Evolutionary conservation across 352 stramenopile species (phyloP), one percentile per base, ranked within the genome.

Genomic region (Phytophthora agathidicida): DNA sequence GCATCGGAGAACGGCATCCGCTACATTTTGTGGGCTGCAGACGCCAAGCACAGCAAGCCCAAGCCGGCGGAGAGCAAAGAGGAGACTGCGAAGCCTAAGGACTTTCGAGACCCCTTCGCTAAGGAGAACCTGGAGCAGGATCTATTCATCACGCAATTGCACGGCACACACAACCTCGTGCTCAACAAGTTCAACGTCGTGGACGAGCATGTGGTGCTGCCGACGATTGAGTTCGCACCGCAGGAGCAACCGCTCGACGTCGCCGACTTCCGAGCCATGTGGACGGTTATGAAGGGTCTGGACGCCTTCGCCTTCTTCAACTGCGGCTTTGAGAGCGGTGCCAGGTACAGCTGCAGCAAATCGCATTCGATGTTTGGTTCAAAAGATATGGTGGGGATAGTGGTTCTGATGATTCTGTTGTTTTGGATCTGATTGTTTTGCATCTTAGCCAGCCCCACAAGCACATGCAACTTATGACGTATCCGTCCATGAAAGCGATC

Each of bases 381-480:
- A 26, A 20, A 37, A 24, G 24, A 42, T 19, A 16, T 39, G 2
- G 16, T 48, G 16, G 16, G 14, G 31, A 46, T 60, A 31, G 31
- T 39, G 1, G 13, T 46, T 49, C 30, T 62, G 20, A 66, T 45
- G 8, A 13, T 4, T 20, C 17, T 37, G 32, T 32, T 68, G 10
- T 42, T 65, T 5, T 62, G 35, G 11, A 55, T 58, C 19, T n/a
- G n/a, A n/a, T n/a, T n/a, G n/a, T n/a, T n/a, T n/a, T n/a, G n/a
- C 5, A 32, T 11, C 0, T 5, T 50, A 93, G 83, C 47, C 85
- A 94, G 61, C 83, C 85, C n/a, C 82, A 91, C 67, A 94, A 94
- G 51, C 85, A 94, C 73, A 91, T 94, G 82, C 85, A 94, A 61
- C 78, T 92, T 41, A 94, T 91, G 52, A 90, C 85, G 55, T 91